A percentile compares a stretch with the other conserved stretches of the same genome.
phyloP scores from a whole-genome alignment of 139 green algal species.

The Micractinium conductrix region DNA sequence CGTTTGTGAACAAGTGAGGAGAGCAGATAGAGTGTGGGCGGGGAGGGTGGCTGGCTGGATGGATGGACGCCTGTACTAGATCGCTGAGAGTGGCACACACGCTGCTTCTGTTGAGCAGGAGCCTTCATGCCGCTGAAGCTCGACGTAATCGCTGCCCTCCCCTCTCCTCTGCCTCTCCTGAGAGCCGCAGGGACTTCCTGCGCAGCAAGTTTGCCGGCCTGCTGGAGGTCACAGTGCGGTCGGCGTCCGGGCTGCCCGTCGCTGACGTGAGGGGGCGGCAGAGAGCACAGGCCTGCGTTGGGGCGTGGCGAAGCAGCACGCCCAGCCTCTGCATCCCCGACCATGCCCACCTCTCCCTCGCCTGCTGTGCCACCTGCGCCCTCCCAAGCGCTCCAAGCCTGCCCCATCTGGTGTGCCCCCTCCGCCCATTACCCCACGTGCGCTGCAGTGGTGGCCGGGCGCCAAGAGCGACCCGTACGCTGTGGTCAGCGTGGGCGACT shows the following conservation, averaged over 20 bases:
- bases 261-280: slow-evolving; percentile 30
- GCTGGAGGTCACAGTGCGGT: slow-evolving; percentile 15
- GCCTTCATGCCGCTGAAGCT: too few species aligned
- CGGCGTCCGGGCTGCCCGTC: background rate
- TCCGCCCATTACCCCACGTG: background rate
- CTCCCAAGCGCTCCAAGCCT: background rate
- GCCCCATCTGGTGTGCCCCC: background rate
- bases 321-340: too few species aligned
- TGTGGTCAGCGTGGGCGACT: slow-evolving; percentile 24
- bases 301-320: too few species aligned
- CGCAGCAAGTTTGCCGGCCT: slow-evolving; percentile 10
- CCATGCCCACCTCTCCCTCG: too few species aligned
- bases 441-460: slow-evolving; percentile 18
- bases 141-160: too few species aligned
- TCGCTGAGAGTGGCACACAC: background rate
- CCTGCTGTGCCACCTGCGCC: too few species aligned
- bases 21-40: background rate
- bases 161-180: background rate
- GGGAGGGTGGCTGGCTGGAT: background rate
- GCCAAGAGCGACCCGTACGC: slow-evolving; percentile 26
- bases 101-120: too few species aligned
- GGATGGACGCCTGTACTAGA: background rate
- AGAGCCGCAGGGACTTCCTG: slow-evolving; percentile 23
- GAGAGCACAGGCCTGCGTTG: too few species aligned
- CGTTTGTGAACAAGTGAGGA: slow-evolving; percentile 19